phyloP scores from a whole-genome alignment of 495 filamentous ascomycete genomes.

The Hypoxylon crocopeplum region DNA sequence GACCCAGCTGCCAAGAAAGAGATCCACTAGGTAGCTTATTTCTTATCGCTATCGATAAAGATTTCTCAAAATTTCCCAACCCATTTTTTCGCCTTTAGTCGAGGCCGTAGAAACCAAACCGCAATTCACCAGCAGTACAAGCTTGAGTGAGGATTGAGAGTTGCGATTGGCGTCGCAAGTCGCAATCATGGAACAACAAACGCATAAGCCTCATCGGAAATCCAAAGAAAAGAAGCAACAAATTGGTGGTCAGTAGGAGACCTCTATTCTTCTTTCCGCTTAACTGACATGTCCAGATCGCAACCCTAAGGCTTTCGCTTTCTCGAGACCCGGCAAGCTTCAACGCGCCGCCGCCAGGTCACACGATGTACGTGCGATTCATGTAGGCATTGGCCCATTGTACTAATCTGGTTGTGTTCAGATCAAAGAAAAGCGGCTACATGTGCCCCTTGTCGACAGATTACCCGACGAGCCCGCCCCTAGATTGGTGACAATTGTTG shows the following conservation, averaged over 20 bases:
- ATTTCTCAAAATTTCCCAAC: not conserved
- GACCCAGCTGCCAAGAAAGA: constrained; percentile 19
- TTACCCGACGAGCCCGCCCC: constrained; percentile 96
- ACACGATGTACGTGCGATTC: constrained; percentile 74
- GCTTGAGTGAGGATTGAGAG: not conserved
- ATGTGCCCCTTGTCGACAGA: constrained; percentile 94
- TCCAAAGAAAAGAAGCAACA: constrained; percentile 91
- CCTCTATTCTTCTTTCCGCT: not conserved
- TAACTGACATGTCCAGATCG: constrained; percentile 54
- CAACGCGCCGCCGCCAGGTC: constrained; percentile 85
- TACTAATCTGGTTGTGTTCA: constrained; percentile 42
- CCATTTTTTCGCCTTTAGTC: constrained; percentile 15
- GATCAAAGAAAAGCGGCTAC: constrained; percentile 93
- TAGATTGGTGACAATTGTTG: constrained; percentile 88
- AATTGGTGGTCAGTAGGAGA: constrained; percentile 46
- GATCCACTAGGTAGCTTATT: too few species aligned
- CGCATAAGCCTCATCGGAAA: constrained; percentile 85
- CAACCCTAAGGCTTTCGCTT: constrained; percentile 94
- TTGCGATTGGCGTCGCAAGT: constrained; percentile 12
- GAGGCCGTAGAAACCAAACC: too few species aligned
- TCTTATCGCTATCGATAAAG: constrained; percentile 40
- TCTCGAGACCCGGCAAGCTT: constrained; percentile 82
- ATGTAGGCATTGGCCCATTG: not conserved
- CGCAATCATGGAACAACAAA: constrained; percentile 75
- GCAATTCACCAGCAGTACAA: too few species aligned